A percentile compares a stretch with the other conserved stretches of the same genome.
Conservation (phyloP, 2,329 filamentous ascomycete genomes). For the Zalaria sp. region DNA sequence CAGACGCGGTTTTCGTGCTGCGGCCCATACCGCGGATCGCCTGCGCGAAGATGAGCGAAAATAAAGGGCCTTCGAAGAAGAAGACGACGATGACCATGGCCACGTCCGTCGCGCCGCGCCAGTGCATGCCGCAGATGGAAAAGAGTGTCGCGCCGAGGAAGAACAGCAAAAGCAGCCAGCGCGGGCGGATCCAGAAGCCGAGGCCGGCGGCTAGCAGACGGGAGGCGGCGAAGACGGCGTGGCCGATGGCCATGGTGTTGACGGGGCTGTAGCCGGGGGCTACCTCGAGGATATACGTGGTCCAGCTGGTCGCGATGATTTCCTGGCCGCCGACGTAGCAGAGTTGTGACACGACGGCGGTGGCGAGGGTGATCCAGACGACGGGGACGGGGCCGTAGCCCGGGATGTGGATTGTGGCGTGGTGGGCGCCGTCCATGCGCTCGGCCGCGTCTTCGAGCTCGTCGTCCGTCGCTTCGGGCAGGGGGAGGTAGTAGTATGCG, state of each 20-base stretch:
- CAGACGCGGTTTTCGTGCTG: conserved; percentile 43
- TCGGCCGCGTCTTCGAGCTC: conserved; percentile 43
- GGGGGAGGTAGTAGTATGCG: conserved; percentile 45
- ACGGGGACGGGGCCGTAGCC: conserved; percentile 27
- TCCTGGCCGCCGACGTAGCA: conserved; percentile 50
- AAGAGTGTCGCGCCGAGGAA: conserved; percentile 40
- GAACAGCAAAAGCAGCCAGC: conserved; percentile 40
- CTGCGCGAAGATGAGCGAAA: conserved; percentile 45
- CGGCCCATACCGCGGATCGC: conserved; percentile 42
- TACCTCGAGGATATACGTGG: conserved; percentile 27
- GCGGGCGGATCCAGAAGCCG: conserved; percentile 42
- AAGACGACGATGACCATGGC: conserved; percentile 38
- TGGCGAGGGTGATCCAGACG: conserved; percentile 40
- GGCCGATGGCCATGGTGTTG: conserved; percentile 38
- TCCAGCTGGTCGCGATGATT: conserved; percentile 35
- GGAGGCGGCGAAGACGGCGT: conserved; percentile 43
- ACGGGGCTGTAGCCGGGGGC: conserved; percentile 20
- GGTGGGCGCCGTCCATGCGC: conserved; percentile 35
- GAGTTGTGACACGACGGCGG: conserved; percentile 42
- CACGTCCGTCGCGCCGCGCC: conserved; percentile 28
- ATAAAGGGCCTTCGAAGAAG: conserved; percentile 47
- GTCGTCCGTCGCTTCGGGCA: conserved; percentile 47
- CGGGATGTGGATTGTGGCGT: conserved; percentile 20
- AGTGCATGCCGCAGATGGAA: conserved; percentile 36
- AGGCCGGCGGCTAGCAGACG: conserved; percentile 42